Conservation (phyloP, 2,329 filamentous ascomycete genomes). For the Xylaria sp. region DNA sequence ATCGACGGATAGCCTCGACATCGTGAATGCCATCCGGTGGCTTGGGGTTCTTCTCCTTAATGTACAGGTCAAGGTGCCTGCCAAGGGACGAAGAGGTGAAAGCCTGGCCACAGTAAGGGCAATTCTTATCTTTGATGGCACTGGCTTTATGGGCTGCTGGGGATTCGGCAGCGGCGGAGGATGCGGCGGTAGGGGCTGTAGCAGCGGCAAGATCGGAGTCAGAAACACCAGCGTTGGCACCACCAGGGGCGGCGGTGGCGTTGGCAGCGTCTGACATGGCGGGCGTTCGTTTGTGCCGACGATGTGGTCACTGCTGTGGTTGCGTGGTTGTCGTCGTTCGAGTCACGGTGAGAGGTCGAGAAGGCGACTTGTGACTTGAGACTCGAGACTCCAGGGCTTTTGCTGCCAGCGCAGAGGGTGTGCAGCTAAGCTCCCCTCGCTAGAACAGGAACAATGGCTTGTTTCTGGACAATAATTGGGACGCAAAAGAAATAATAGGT, state of each 20-base stretch:
- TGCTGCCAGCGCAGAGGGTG: background rate
- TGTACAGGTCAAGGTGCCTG: slow-evolving; percentile 88
- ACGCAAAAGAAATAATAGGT: background rate
- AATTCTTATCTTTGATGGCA: slow-evolving; percentile 76
- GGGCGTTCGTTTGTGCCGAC: background rate
- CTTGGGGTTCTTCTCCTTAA: slow-evolving; percentile 89
- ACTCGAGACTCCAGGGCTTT: background rate
- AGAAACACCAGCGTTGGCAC: background rate
- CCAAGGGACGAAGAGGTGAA: slow-evolving; percentile 94
- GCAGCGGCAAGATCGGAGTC: background rate
- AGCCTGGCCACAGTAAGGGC: slow-evolving; percentile 79
- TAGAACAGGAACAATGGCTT: background rate
- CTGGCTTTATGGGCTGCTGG: slow-evolving; percentile 39
- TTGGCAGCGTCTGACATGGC: slow-evolving; percentile 16
- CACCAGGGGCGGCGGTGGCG: background rate
- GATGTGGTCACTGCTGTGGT: background rate
- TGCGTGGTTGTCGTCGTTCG: slow-evolving; percentile 5
- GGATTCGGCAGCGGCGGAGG: slow-evolving; percentile 25
- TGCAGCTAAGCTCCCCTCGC: slow-evolving; percentile 1
- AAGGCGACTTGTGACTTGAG: background rate
- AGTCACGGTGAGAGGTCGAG: background rate
- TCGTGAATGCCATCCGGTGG: slow-evolving; percentile 80
- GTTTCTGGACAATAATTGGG: background rate
- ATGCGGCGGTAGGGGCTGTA: slow-evolving; percentile 7
- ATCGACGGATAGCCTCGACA: slow-evolving; percentile 79